Conservation (phyloP, 805 yeast genomes). For the Yarrowia porcina region DNA sequence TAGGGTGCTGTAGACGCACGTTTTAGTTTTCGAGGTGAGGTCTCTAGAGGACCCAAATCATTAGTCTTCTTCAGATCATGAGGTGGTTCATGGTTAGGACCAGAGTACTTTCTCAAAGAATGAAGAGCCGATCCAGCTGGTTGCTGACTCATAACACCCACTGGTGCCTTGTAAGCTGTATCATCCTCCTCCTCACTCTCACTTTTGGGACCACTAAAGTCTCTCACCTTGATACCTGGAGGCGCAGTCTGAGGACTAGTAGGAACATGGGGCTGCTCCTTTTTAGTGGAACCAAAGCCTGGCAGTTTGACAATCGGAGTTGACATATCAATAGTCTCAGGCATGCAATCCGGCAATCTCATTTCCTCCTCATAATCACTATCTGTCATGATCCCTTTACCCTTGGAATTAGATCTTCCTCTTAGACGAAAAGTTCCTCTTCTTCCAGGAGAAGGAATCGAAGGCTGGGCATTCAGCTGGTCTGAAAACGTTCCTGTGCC, state of each 20-base stretch:
- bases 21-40: not conserved
- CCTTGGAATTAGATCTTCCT: not conserved
- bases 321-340: not conserved
- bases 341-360: not conserved
- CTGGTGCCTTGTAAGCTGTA: not conserved
- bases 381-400: constrained; percentile 6
- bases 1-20: not conserved
- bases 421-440: not conserved
- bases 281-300: not conserved
- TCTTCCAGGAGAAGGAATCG: not conserved
- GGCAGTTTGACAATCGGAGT: constrained; percentile 12
- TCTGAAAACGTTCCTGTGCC: constrained; percentile 7
- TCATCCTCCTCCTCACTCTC: not conserved
- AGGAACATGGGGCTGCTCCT: not conserved
- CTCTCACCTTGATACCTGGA: not conserved
- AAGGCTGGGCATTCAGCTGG: constrained; percentile 14
- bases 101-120: not conserved
- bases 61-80: not conserved
- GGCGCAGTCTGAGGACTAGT: not conserved
- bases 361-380: constrained; percentile 11
- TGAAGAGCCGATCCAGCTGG: not conserved
- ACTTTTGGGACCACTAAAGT: not conserved
- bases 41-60: not conserved
- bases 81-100: not conserved
- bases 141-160: constrained; percentile 7